Evolutionary conservation across 2,329 filamentous ascomycete species (phyloP).

Genomic region (Monosporascus sp.): DNA sequence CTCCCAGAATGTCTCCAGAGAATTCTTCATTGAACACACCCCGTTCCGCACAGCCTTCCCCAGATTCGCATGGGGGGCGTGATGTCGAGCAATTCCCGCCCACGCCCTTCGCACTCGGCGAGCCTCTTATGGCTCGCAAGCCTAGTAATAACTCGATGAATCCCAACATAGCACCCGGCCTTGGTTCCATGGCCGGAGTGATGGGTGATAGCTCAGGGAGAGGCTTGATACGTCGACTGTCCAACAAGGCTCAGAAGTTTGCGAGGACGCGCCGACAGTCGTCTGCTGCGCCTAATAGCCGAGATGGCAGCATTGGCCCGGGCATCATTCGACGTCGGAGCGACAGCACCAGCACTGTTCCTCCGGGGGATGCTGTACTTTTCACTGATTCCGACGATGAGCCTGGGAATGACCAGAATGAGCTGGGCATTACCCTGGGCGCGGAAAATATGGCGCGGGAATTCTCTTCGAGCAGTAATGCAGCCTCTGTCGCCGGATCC

Average conservation of each 20-base stretch:
- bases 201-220: constrained; percentile 35
- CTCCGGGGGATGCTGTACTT: constrained; percentile 41
- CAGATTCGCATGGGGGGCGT: constrained; percentile 54
- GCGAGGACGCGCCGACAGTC: constrained; percentile 67
- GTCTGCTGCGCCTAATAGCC: constrained; percentile 68
- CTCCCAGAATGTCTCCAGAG: constrained; percentile 53
- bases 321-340: constrained; percentile 82
- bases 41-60: constrained; percentile 62
- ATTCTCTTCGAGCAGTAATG: constrained; percentile 43
- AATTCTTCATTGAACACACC: constrained; percentile 48
- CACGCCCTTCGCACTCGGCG: constrained; percentile 64
- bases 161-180: constrained; percentile 51
- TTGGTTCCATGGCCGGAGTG: constrained; percentile 50
- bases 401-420: constrained; percentile 45
- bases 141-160: constrained; percentile 59
- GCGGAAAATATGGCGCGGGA: constrained; percentile 41
- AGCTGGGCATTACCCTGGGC: constrained; percentile 35
- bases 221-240: constrained; percentile 74
- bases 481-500: constrained; percentile 41
- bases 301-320: constrained; percentile 85
- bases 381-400: constrained; percentile 55
- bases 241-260: constrained; percentile 71
- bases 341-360: constrained; percentile 74
- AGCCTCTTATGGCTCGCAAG: constrained; percentile 59
- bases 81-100: constrained; percentile 48